phyloP scores from a whole-genome alignment of 2,329 filamentous ascomycete genomes.

The Colletotrichum sp. region DNA sequence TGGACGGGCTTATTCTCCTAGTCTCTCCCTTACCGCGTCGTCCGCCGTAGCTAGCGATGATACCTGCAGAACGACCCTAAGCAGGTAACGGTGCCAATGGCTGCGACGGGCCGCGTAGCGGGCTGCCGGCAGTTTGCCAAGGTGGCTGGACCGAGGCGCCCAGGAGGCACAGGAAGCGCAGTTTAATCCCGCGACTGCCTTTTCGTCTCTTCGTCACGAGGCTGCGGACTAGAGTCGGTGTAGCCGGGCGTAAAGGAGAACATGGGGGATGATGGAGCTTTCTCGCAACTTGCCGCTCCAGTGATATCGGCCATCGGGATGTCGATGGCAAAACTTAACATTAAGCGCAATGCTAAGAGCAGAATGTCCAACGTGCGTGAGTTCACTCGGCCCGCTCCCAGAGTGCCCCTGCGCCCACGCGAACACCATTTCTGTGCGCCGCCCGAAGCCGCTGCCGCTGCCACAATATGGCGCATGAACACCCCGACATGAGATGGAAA shows the following conservation, averaged over 20 bases:
- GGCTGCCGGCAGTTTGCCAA: constrained; percentile 13
- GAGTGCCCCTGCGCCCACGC: neutral
- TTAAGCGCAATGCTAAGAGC: neutral
- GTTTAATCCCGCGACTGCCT: neutral
- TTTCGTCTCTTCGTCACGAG: neutral
- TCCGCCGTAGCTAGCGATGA: neutral
- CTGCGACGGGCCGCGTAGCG: neutral
- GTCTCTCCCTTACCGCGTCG: neutral
- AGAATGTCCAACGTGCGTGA: neutral
- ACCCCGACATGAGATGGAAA: neutral
- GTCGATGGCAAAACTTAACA: neutral
- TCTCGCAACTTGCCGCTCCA: neutral
- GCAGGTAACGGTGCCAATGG: neutral
- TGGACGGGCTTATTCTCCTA: neutral
- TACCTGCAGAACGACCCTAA: neutral
- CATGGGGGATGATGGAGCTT: neutral
- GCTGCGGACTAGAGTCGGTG: neutral
- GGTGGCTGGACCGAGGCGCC: neutral
- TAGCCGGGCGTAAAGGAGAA: neutral
- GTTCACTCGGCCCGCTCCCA: neutral
- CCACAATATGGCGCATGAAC: constrained; percentile 4
- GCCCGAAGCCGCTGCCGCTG: neutral
- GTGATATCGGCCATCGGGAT: neutral
- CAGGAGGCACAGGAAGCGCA: neutral
- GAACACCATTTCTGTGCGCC: neutral